Evolutionary conservation across 2,329 filamentous ascomycete species (phyloP), one percentile per base, ranked within the genome.

Genomic region (Talaromyces sp.): DNA sequence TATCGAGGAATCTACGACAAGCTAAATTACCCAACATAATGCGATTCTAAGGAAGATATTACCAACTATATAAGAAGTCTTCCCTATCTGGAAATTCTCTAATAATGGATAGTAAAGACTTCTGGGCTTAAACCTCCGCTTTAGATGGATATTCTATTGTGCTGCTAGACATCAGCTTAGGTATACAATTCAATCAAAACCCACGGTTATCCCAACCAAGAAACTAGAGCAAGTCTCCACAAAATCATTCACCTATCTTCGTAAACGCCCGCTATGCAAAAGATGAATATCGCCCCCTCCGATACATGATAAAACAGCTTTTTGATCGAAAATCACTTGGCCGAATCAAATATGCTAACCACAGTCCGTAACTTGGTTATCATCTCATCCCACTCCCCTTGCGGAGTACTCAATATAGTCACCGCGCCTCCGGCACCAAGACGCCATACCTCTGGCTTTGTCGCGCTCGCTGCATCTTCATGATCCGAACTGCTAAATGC

Each of bases 351-450:
- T 63, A 80, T 74, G 35, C 73, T 75, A 65, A 77, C 71, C 27
- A 82, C 78, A 22, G 79, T 81, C 56, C 78, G 73, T 65, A 92
- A 77, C 78, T 93, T 94, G 7, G 87, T 88, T 72, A 89, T 83
- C 93, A 98, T 97, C 82, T 98, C 95, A 66, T 96, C 91, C 78
- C 89, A 90, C 81, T 98, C 94, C 3, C 88, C 92, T 65, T 89
- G 83, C 0, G 90, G 83, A 2, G 90, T 91, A 74, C 93, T 97
- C 65, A 97, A 82, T 27, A 88, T 89, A 1, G 94, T 98, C 16
- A 98, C 88, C 0, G 94, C 94, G 1, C 94, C 95, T 0, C 94
- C 95, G 6, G 94, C 94, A 5, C 93, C 94, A 43, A 97, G 87
- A 47, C 86, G 86, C 94, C 94, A 98, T 22, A 72, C 71, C 62